A percentile compares a stretch with the other conserved stretches of the same genome.
Conservation (phyloP, 1,284 basidiomycete species). For the Ganoderma boninense region DNA sequence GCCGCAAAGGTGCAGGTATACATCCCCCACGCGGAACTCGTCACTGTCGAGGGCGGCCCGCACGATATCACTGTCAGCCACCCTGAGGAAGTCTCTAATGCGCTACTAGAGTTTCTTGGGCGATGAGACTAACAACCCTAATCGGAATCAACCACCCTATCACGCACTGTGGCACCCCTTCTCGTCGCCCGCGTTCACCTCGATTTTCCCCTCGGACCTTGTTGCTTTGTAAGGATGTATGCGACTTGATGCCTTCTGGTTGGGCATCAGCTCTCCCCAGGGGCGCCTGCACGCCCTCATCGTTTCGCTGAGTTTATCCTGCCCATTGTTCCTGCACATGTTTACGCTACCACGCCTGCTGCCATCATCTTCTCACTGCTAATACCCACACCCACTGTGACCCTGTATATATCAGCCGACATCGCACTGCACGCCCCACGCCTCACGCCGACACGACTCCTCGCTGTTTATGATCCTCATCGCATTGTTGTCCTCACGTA, state of each 20-base stretch:
- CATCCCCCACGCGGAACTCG: slow-evolving; percentile 60
- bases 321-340: slow-evolving; percentile 5
- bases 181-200: background rate
- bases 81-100: slow-evolving; percentile 51
- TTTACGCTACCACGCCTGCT: background rate
- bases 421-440: background rate
- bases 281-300: background rate
- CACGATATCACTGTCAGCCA: slow-evolving; percentile 74
- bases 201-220: background rate
- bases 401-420: background rate
- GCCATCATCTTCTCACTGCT: background rate
- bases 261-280: background rate
- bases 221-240: background rate
- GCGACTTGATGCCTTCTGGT: background rate
- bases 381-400: background rate
- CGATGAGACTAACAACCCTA: slow-evolving; percentile 7
- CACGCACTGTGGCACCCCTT: slow-evolving; percentile 5
- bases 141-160: background rate
- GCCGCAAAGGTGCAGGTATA: slow-evolving; percentile 60
- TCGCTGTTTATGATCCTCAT: slow-evolving; percentile 8
- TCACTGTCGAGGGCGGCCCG: slow-evolving; percentile 65
- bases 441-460: background rate
- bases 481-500: slow-evolving; percentile 10
- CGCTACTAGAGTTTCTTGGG: slow-evolving; percentile 49
- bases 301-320: background rate